Percentiles rank a stretch among this genome's conserved stretches.
Conservation (phyloP, 2,329 filamentous ascomycete species). For the Diaporthe sp. region DNA sequence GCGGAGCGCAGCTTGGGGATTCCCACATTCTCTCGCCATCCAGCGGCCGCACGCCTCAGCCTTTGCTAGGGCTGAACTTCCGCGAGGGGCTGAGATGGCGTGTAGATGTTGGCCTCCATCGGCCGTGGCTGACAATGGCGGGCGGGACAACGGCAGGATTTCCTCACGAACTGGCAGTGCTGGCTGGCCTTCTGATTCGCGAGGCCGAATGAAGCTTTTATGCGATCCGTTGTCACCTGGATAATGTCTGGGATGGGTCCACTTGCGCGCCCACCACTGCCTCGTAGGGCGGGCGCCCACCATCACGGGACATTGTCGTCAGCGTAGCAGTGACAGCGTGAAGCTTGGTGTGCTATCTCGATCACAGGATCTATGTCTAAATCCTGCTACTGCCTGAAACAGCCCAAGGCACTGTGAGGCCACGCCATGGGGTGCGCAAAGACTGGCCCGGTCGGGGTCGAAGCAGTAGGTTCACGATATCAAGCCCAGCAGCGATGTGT, state of each 20-base stretch:
- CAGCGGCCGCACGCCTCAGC: slow-evolving; percentile 28
- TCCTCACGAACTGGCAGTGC: not conserved
- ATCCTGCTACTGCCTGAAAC: slow-evolving; percentile 15
- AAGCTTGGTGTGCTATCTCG: slow-evolving; percentile 12
- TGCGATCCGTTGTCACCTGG: not conserved
- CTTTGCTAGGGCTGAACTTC: slow-evolving; percentile 29
- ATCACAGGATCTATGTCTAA: slow-evolving; percentile 24
- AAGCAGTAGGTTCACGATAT: not conserved
- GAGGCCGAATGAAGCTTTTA: not conserved
- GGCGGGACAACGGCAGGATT: slow-evolving; percentile 11
- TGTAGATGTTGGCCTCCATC: not conserved
- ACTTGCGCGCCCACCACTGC: not conserved
- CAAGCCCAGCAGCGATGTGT: not conserved
- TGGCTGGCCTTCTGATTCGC: slow-evolving; percentile 15
- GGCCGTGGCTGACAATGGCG: slow-evolving; percentile 15
- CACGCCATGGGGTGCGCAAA: slow-evolving; percentile 7
- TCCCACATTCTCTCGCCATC: not conserved
- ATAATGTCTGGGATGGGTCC: not conserved
- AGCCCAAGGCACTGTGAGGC: no score
- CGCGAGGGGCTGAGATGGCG: slow-evolving; percentile 14
- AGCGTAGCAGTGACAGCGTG: slow-evolving; percentile 12
- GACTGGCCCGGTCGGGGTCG: not conserved
- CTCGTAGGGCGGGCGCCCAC: slow-evolving; percentile 8
- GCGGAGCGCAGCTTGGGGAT: slow-evolving; percentile 30
- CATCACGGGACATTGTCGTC: not conserved